These are phyloP conservation scores for Cercophora samala DNA, from an alignment of 495 filamentous ascomycete species.

Conservation along the genomic window DNA sequence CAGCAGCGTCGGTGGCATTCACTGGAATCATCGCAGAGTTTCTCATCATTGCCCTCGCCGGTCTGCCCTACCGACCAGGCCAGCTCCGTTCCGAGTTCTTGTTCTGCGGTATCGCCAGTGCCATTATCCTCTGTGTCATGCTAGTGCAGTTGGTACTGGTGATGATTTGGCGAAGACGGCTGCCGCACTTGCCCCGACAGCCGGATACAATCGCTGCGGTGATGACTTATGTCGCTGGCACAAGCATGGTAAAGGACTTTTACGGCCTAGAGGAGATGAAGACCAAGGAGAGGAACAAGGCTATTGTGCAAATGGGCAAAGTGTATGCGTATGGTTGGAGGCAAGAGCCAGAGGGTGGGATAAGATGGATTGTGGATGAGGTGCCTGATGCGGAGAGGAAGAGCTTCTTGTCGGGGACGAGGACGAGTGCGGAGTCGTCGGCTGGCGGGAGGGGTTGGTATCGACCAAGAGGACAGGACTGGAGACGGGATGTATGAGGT, in stretches of 20 bases:
- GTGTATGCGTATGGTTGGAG: conserved; percentile 29
- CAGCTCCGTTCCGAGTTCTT: conserved; percentile 32
- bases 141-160: conserved; percentile 21
- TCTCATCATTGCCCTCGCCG: conserved; percentile 30
- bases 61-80: conserved; percentile 33
- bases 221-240: conserved; percentile 26
- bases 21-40: conserved; percentile 29
- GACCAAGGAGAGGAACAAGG: conserved; percentile 15
- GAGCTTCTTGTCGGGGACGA: conserved; percentile 9
- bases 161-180: conserved; percentile 17
- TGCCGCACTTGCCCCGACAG: conserved; percentile 24
- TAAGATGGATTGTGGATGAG: conserved; percentile 25
- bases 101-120: conserved; percentile 23
- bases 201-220: conserved; percentile 25
- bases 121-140: conserved; percentile 27
- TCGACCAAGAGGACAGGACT: background rate
- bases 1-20: conserved; percentile 26
- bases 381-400: conserved; percentile 17
- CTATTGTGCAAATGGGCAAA: conserved; percentile 22
- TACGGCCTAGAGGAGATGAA: conserved; percentile 18
- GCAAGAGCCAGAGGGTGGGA: conserved; percentile 21
- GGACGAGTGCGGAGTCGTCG: background rate
- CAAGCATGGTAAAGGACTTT: conserved; percentile 25
- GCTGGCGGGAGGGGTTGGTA: background rate
- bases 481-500: background rate